phyloP scores from a whole-genome alignment of 2,329 filamentous ascomycete genomes.

The Lachnellula subtilissima region DNA sequence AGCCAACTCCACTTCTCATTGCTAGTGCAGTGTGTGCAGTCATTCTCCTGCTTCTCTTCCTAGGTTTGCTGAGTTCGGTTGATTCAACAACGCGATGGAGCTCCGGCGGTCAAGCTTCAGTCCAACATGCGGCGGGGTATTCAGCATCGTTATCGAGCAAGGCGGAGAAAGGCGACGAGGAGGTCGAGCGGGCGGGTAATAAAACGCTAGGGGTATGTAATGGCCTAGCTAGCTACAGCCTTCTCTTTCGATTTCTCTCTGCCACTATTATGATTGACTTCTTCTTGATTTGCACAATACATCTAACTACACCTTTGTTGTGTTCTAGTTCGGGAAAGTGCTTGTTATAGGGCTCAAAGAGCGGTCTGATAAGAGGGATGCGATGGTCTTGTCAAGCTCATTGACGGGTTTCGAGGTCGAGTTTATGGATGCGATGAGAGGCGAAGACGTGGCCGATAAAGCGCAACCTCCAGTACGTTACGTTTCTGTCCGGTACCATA shows the following conservation, averaged over 20 bases:
- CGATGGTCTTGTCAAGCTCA: slow-evolving; percentile 38
- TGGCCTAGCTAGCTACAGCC: not conserved
- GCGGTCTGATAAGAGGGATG: slow-evolving; percentile 46
- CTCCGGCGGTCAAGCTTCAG: not conserved
- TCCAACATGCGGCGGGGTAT: not conserved
- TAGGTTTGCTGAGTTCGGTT: not conserved
- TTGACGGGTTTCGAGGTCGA: slow-evolving; percentile 40
- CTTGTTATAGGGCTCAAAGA: slow-evolving; percentile 43
- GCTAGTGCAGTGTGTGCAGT: not conserved
- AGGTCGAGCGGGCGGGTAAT: not conserved
- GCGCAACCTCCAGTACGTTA: slow-evolving; percentile 31
- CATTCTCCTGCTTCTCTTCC: not conserved
- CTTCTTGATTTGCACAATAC: not conserved
- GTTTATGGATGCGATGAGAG: slow-evolving; percentile 40
- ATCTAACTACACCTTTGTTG: not conserved
- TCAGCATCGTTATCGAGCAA: not conserved
- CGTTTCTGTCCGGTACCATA: not conserved
- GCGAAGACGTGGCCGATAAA: slow-evolving; percentile 38
- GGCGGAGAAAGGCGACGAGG: not conserved
- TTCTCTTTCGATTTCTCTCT: no score
- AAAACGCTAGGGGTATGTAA: not conserved
- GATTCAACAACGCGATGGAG: not conserved
- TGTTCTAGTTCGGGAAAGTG: slow-evolving; percentile 36
- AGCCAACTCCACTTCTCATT: not conserved
- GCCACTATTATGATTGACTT: not conserved